Percentiles rank a stretch among this genome's conserved stretches.
Conservation (phyloP, 371 early-diverging fungal genomes). For the Mucor racemosus region DNA sequence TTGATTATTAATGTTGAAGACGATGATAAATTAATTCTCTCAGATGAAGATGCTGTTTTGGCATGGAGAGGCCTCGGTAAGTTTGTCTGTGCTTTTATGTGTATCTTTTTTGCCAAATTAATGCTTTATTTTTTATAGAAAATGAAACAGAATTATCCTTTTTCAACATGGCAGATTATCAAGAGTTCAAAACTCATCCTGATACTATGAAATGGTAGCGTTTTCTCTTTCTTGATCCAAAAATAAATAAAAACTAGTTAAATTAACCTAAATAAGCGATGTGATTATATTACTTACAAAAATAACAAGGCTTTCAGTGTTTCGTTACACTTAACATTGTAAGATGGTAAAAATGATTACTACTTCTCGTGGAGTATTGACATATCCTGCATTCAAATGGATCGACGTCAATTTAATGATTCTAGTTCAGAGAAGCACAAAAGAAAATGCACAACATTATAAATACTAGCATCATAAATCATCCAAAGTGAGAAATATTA, state of each 20-base stretch:
- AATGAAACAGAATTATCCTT: conserved; percentile 88
- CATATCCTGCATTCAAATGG: not conserved
- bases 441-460: not conserved
- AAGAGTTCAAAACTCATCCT: conserved; percentile 76
- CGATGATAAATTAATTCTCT: conserved; percentile 68
- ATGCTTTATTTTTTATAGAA: conserved; percentile 43
- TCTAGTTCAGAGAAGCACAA: not conserved
- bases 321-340: not conserved
- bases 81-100: conserved; percentile 7
- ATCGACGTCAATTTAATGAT: not conserved
- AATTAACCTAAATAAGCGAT: not conserved
- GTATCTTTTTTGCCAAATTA: not conserved
- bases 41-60: conserved; percentile 66
- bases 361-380: not conserved
- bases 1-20: conserved; percentile 88
- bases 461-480: not conserved
- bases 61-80: conserved; percentile 69
- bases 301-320: not conserved
- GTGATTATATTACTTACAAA: not conserved
- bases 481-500: not conserved
- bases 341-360: not conserved
- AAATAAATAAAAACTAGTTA: conserved; percentile 1
- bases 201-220: conserved; percentile 74
- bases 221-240: conserved; percentile 1
- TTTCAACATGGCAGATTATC: conserved; percentile 78